A percentile compares a stretch with the other conserved stretches of the same genome.
phyloP scores from a whole-genome alignment of 805 yeast species.

The Lachancea fermentati region DNA sequence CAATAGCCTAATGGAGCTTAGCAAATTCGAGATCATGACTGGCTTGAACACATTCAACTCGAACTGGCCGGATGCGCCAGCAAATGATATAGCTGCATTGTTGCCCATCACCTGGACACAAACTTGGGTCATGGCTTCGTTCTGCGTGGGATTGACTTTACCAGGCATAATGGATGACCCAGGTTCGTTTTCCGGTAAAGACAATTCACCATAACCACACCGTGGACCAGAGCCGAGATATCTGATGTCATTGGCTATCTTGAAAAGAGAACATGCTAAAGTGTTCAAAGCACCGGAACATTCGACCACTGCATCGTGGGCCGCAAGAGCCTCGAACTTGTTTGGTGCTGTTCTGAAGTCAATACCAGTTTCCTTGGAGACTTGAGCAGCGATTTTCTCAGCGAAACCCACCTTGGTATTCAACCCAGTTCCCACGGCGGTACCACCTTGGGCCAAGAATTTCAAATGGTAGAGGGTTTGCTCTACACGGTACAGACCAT shows the following conservation, averaged over 20 bases:
- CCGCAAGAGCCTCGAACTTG: conserved; percentile 98
- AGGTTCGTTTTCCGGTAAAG: conserved; percentile 97
- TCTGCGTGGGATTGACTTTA: conserved; percentile 98
- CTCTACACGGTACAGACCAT: conserved; percentile 87
- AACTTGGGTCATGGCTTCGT: conserved; percentile 98
- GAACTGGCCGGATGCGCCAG: conserved; percentile 98
- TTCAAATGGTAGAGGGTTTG: conserved; percentile 67
- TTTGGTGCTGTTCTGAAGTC: conserved; percentile 93
- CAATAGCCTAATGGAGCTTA: conserved; percentile 78
- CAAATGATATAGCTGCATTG: conserved; percentile 89
- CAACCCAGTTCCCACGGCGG: conserved; percentile 98
- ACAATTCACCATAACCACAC: conserved; percentile 96
- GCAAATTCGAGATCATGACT: conserved; percentile 83
- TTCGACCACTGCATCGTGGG: conserved; percentile 97
- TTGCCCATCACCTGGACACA: conserved; percentile 97
- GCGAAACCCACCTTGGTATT: conserved; percentile 92
- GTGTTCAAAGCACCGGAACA: conserved; percentile 97
- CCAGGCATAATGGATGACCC: conserved; percentile 99
- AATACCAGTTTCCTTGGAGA: conserved; percentile 79
- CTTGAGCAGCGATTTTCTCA: conserved; percentile 78
- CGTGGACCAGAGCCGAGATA: conserved; percentile 99
- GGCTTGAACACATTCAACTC: conserved; percentile 99
- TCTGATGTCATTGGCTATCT: conserved; percentile 96
- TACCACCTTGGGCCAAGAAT: conserved; percentile 96
- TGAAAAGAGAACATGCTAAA: conserved; percentile 85